Evolutionary conservation across 1,284 basidiomycete genomes (phyloP), one percentile per base, ranked within the genome.

Genomic region (Irpex lacteus): DNA sequence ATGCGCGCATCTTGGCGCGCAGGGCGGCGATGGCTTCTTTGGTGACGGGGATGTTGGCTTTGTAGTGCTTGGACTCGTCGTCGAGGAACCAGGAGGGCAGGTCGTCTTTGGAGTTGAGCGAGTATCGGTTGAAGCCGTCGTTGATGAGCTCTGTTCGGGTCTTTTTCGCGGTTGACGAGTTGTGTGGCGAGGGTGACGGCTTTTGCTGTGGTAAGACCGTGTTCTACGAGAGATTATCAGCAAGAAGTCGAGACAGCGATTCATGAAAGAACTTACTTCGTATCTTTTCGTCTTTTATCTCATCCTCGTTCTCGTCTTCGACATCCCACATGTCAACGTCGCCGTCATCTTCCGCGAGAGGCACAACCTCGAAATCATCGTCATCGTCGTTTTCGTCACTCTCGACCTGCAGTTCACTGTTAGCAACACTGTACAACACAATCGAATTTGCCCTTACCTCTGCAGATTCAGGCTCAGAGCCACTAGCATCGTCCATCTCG

Each of bases 11-110:
- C 74, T 92, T 94, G 15, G 93, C 95, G 40, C 94, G 89, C 44
- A 99, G 83, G 3, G 90, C 91, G 61, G 85, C 84, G 63, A 99
- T 82, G 4, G 98, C 98, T 76, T 99, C 98, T 77, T 98, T 99
- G 1, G 97, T 98, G 67, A 99, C 86, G 13, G 98, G 98, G 61
- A 99, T 83, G 76, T 99, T 99, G 65, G 93, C 81, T 73, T 95
- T 96, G 85, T 98, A 98, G 75, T 92, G 85, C 73, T 96, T 94
- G 53, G 88, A 79, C 78, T 99, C 98, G 72, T 99, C 98, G 72
- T 99, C 97, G 53, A 98, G 82, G 85, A 99, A 99, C 98, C 98
- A 99, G 0, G 87, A 77, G 0, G 98, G 98, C 7, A 99, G 85
- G 36, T 85, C 95, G 62, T 98, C 94, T 78, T 96, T 98, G 68